These are phyloP conservation scores for Xylaria multiplex DNA, from an alignment of 2,329 filamentous ascomycete genomes.

Conservation along the genomic window DNA sequence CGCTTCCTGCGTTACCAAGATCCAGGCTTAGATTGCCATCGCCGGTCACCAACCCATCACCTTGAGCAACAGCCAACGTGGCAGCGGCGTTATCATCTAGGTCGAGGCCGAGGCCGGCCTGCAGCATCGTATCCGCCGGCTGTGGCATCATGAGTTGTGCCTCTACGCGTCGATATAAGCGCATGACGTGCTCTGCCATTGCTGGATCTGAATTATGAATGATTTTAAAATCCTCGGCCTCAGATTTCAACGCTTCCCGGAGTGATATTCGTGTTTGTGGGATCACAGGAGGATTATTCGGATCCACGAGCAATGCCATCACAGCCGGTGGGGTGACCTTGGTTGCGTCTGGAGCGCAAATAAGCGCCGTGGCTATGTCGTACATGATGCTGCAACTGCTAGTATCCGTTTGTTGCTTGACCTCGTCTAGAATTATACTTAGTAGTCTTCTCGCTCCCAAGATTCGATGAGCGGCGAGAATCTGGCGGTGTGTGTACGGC, in stretches of 20 bases:
- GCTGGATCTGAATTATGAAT: constrained; percentile 66
- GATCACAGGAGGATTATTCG: constrained; percentile 49
- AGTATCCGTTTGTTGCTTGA: constrained; percentile 68
- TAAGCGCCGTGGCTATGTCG: constrained; percentile 74
- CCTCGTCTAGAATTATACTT: constrained; percentile 71
- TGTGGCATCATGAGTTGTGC: constrained; percentile 64
- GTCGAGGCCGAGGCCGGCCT: constrained; percentile 55
- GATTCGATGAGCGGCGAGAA: constrained; percentile 69
- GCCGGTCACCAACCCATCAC: constrained; percentile 50
- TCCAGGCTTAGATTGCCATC: constrained; percentile 53
- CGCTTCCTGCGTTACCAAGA: constrained; percentile 51
- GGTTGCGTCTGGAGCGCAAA: constrained; percentile 72
- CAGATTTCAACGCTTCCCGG: constrained; percentile 67
- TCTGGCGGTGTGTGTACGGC: constrained; percentile 76
- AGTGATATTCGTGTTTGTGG: constrained; percentile 65
- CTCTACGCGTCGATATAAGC: constrained; percentile 72
- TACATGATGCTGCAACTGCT: constrained; percentile 70
- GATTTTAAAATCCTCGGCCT: constrained; percentile 66
- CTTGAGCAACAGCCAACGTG: constrained; percentile 55
- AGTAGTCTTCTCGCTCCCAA: constrained; percentile 71
- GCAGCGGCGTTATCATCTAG: constrained; percentile 52
- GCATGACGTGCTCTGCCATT: constrained; percentile 69
- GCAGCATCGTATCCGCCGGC: constrained; percentile 54
- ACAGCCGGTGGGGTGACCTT: constrained; percentile 53
- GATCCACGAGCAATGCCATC: constrained; percentile 49